Conservation (phyloP, 2,329 filamentous ascomycete species). For the Exophiala viscosa region DNA sequence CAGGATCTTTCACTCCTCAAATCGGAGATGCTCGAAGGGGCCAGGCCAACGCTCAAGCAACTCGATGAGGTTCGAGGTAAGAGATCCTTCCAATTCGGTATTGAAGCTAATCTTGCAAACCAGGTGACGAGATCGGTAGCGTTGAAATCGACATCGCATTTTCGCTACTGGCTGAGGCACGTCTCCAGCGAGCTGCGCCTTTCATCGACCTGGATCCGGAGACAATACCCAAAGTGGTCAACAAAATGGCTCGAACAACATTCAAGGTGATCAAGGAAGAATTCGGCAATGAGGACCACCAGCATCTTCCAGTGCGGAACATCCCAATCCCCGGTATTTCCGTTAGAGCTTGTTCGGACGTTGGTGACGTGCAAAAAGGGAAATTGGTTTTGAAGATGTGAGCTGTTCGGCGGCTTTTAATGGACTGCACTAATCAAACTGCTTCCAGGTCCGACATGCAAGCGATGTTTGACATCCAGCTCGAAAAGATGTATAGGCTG, state of each 20-base stretch:
- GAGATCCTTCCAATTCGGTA: neutral
- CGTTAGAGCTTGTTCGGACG: neutral
- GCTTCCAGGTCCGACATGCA: conserved; percentile 25
- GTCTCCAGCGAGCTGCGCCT: neutral
- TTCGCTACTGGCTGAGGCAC: neutral
- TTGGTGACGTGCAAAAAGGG: neutral
- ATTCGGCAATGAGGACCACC: neutral
- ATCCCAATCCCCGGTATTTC: conserved; percentile 1
- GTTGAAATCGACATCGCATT: conserved; percentile 5
- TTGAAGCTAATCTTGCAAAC: neutral
- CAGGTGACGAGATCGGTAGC: conserved; percentile 2
- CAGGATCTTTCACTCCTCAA: conserved; percentile 4
- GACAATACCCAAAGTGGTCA: neutral
- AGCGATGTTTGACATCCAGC: conserved; percentile 29
- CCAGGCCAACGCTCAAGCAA: conserved; percentile 3
- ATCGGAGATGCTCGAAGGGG: neutral
- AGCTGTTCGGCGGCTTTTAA: too few species aligned
- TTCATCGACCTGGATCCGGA: conserved; percentile 2
- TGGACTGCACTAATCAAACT: too few species aligned
- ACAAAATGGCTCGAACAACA: neutral
- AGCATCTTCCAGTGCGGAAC: conserved; percentile 1
- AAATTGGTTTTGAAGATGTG: too few species aligned
- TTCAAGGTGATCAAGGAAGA: conserved; percentile 5
- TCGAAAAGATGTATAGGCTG: conserved; percentile 32
- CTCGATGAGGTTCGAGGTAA: conserved; percentile 6